phyloP scores from a whole-genome alignment of 441 rosid genomes.

The Populus hybrid region DNA sequence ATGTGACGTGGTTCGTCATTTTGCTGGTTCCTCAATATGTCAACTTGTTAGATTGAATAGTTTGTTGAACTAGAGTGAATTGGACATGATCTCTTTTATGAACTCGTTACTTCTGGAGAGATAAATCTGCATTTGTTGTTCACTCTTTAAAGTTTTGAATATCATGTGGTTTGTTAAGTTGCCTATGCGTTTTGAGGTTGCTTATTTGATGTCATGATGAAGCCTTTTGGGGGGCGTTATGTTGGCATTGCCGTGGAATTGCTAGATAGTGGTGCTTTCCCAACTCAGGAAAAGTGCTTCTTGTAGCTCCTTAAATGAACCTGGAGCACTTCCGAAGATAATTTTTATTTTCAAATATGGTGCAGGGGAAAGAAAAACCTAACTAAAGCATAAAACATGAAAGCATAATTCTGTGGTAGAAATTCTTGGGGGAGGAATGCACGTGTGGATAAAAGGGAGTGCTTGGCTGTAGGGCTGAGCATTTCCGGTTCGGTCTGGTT shows the following conservation, averaged over 20 bases:
- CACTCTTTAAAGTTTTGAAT: neutral
- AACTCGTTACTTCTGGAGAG: neutral
- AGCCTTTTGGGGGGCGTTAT: neutral
- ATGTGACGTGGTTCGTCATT: slow-evolving; percentile 10
- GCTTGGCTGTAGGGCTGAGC: too few species aligned
- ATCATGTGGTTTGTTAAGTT: neutral
- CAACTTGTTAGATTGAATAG: neutral
- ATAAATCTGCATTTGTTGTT: neutral
- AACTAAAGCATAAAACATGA: neutral
- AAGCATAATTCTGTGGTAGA: neutral
- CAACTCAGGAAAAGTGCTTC: neutral
- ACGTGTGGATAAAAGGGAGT: too few species aligned
- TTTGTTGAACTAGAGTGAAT: neutral
- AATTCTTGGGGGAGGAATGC: too few species aligned
- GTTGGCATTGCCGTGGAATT: neutral
- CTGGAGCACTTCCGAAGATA: too few species aligned
- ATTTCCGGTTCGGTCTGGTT: too few species aligned
- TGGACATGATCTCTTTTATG: neutral
- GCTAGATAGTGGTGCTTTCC: neutral
- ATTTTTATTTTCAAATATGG: neutral
- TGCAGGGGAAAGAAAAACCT: neutral
- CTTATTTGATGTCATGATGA: neutral
- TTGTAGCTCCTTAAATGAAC: too few species aligned
- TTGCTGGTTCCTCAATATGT: neutral
- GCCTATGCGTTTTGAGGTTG: neutral